A percentile compares a stretch with the other conserved stretches of the same genome.
phyloP scores from a whole-genome alignment of 169 alveolate genomes.

The Plasmodium gallinaceum region DNA sequence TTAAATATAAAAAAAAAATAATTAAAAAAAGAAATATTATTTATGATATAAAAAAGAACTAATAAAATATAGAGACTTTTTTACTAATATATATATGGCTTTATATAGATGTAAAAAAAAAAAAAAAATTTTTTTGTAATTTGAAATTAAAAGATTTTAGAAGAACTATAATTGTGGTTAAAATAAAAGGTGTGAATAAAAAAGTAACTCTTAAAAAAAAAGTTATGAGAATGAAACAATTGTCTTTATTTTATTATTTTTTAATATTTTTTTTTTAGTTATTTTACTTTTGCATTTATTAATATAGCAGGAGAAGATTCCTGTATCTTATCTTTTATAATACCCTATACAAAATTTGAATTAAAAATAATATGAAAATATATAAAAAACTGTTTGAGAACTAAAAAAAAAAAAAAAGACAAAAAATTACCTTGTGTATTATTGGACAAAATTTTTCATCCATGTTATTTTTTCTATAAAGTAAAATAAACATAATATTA shows the following conservation, averaged over 20 bases:
- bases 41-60: neutral
- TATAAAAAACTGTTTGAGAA: neutral
- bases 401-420: conserved; percentile 2
- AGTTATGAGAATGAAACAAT: too few relatives aligned
- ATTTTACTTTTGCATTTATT: conserved; percentile 87
- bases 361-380: neutral
- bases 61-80: neutral
- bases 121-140: too few relatives aligned
- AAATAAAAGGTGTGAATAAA: neutral
- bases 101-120: neutral
- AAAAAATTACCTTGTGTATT: conserved; percentile 85
- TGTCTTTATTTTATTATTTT: neutral
- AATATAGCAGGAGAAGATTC: conserved; percentile 91
- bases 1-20: neutral
- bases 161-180: neutral
- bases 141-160: neutral
- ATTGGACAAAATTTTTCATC: conserved; percentile 86
- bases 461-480: conserved; percentile 50
- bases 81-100: neutral
- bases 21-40: neutral
- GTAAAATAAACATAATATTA: neutral
- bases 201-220: neutral
- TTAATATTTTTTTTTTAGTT: neutral
- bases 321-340: conserved; percentile 82
- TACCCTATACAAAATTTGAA: conserved; percentile 78